These are phyloP conservation scores for Boletus rubescentipes DNA, from an alignment of 768 basidiomycete species.

Conservation along the genomic window DNA sequence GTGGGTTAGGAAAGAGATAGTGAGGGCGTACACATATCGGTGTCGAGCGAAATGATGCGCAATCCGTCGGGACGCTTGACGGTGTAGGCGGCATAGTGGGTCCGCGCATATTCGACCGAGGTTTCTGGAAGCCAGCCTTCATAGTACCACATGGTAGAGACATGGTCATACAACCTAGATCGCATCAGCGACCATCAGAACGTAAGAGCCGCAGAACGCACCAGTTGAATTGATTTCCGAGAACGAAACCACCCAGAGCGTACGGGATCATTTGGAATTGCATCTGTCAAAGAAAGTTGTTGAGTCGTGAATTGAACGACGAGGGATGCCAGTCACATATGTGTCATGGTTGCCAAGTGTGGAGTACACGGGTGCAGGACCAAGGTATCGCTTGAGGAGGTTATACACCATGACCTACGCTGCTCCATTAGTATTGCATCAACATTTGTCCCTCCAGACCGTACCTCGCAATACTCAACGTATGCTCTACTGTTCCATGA, in stretches of 20 bases:
- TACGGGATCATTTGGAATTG: constrained; percentile 41
- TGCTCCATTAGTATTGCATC: background rate
- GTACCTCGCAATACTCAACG: constrained; percentile 59
- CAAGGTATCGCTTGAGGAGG: constrained; percentile 56
- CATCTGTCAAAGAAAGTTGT: background rate
- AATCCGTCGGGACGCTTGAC: constrained; percentile 45
- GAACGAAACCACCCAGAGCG: constrained; percentile 31
- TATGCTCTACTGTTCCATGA: constrained; percentile 43
- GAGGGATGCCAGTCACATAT: constrained; percentile 41
- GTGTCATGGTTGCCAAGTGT: constrained; percentile 75
- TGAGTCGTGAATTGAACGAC: background rate
- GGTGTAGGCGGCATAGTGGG: constrained; percentile 49
- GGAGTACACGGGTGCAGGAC: constrained; percentile 64
- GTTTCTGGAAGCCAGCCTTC: constrained; percentile 45
- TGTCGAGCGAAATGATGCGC: constrained; percentile 51
- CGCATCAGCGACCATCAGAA: background rate
- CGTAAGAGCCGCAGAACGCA: constrained; percentile 9
- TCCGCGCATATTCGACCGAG: constrained; percentile 38
- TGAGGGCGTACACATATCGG: constrained; percentile 43
- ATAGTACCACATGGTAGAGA: constrained; percentile 45
- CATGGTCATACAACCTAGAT: constrained; percentile 49
- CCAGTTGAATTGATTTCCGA: constrained; percentile 43
- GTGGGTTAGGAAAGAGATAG: background rate
- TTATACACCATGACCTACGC: constrained; percentile 56
- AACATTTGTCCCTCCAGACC: background rate